Evolutionary conservation across 1,139 yeast genomes (phyloP).

Genomic region (Debaryomyces singareniensis): DNA sequence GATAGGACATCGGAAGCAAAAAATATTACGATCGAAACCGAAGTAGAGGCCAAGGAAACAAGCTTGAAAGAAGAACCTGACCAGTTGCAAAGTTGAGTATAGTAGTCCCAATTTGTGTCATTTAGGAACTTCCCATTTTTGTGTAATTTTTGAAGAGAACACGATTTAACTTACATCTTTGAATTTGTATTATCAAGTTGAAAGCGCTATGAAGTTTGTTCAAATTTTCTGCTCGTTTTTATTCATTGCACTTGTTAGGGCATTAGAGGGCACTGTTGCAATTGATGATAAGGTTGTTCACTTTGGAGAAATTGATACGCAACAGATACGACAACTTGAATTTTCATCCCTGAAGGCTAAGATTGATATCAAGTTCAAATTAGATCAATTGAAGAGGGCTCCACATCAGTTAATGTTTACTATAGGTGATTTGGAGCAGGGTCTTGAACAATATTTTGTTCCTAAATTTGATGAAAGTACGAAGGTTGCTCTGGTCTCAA

Average conservation of each 20-base stretch:
- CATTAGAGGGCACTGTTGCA: constrained; percentile 22
- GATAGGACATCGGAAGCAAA: too few species aligned
- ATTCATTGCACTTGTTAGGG: constrained; percentile 5
- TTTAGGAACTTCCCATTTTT: too few species aligned
- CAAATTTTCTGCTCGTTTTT: neutral
- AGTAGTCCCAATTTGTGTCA: too few species aligned
- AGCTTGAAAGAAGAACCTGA: too few species aligned
- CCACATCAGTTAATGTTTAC: constrained; percentile 26
- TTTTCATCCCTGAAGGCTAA: constrained; percentile 29
- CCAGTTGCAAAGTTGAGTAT: too few species aligned
- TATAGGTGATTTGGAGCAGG: constrained; percentile 20
- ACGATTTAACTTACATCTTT: too few species aligned
- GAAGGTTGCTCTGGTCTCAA: constrained; percentile 17
- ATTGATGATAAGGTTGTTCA: constrained; percentile 19
- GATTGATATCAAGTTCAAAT: constrained; percentile 22
- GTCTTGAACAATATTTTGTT: constrained; percentile 18
- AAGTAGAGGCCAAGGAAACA: too few species aligned
- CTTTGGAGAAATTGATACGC: constrained; percentile 33
- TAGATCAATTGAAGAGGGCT: constrained; percentile 12
- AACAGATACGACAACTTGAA: constrained; percentile 25
- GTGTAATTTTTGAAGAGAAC: too few species aligned
- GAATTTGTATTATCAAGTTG: neutral
- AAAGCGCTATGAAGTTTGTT: neutral
- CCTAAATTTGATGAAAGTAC: constrained; percentile 17
- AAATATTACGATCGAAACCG: too few species aligned